Percentiles rank a stretch among this genome's conserved stretches.
These are phyloP conservation scores for Diutina sp. DNA, from an alignment of 1,139 yeast genomes.

Conservation along the genomic window DNA sequence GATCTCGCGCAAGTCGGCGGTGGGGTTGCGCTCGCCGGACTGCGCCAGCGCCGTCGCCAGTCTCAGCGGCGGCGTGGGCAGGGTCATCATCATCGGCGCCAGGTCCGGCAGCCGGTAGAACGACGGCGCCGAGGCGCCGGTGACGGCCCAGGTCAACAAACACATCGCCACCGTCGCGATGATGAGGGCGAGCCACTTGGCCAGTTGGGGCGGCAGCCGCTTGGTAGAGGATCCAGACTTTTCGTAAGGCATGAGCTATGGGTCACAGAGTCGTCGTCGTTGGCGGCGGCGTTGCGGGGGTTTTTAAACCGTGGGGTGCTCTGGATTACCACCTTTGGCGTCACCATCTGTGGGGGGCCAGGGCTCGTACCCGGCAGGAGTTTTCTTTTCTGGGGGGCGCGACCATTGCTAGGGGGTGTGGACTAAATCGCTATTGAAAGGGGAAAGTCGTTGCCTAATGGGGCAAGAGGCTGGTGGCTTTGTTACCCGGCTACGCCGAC, in stretches of 20 bases:
- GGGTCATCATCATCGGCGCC: neutral
- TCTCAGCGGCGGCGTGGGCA: neutral
- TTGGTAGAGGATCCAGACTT: neutral
- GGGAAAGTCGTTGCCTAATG: neutral
- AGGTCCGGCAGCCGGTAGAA: neutral
- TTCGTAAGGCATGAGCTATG: neutral
- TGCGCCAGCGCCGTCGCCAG: neutral
- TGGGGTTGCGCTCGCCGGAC: neutral
- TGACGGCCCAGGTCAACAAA: neutral
- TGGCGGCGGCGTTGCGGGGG: neutral
- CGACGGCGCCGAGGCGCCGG: neutral
- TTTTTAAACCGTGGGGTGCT: too few species aligned
- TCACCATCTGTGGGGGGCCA: too few species aligned
- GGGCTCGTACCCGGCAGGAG: neutral
- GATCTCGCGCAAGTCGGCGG: neutral
- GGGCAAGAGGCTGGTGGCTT: neutral
- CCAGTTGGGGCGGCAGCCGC: neutral
- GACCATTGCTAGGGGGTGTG: neutral
- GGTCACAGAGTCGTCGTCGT: too few species aligned
- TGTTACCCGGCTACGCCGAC: neutral
- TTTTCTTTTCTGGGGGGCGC: neutral
- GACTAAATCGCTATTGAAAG: neutral
- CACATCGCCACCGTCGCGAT: neutral
- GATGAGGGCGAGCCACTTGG: neutral
- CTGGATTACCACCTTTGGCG: too few species aligned